Conservation (phyloP, 345 rosid genomes). For the Pistacia atlantica region DNA sequence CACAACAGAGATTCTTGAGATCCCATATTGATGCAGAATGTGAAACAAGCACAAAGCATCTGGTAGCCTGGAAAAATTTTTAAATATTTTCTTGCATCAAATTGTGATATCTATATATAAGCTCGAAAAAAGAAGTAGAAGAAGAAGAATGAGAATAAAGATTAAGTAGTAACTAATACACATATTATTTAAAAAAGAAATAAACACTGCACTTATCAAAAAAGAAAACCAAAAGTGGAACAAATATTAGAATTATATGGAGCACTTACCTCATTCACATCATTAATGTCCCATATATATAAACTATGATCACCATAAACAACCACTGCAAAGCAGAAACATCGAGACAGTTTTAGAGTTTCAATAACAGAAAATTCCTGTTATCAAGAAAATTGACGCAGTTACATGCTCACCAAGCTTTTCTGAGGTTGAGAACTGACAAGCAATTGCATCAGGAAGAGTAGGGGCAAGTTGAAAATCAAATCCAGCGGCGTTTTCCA, state of each 20-base stretch:
- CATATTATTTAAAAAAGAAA: conserved; percentile 14
- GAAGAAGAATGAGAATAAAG: conserved; percentile 17
- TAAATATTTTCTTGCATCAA: conserved; percentile 23
- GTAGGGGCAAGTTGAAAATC: conserved; percentile 28
- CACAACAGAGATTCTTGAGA: conserved; percentile 78
- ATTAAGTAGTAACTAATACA: conserved; percentile 8
- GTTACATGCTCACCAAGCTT: conserved; percentile 56
- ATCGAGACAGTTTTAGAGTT: conserved; percentile 4
- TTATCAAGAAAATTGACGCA: background rate
- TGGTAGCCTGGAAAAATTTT: conserved; percentile 54
- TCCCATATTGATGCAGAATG: conserved; percentile 87
- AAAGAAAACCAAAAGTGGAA: conserved; percentile 15
- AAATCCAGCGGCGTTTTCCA: conserved; percentile 25
- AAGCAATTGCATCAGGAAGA: conserved; percentile 78
- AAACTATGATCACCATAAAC: conserved; percentile 77
- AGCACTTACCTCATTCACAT: conserved; percentile 59
- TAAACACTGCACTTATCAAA: background rate
- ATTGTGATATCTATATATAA: conserved; percentile 18
- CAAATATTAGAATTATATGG: background rate
- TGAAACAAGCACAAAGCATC: conserved; percentile 64
- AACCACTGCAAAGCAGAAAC: conserved; percentile 58
- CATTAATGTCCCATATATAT: conserved; percentile 70
- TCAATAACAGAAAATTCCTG: conserved; percentile 1
- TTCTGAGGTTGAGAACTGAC: conserved; percentile 67
- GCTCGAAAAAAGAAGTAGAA: conserved; percentile 8